phyloP scores from a whole-genome alignment of 1,139 yeast genomes.

The Taphrina pruni region DNA sequence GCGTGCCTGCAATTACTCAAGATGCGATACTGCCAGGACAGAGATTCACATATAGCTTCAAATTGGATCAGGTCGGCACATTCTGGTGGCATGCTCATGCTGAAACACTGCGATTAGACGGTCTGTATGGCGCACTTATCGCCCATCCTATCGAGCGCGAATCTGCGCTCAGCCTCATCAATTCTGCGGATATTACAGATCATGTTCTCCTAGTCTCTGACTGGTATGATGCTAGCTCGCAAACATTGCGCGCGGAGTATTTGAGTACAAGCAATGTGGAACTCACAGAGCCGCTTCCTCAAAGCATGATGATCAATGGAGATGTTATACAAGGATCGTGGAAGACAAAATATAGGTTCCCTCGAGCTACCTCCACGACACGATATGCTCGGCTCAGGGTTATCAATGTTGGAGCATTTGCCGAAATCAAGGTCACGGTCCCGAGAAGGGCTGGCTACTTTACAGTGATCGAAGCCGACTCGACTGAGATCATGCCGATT shows the following conservation, averaged over 20 bases:
- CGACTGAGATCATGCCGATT: conserved; percentile 62
- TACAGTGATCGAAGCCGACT: conserved; percentile 65
- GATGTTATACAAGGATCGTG: background rate
- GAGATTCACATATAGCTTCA: conserved; percentile 72
- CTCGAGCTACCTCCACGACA: conserved; percentile 45
- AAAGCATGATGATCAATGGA: conserved; percentile 8
- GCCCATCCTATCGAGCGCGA: conserved; percentile 58
- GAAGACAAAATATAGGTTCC: conserved; percentile 49
- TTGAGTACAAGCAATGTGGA: conserved; percentile 57
- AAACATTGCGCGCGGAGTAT: background rate
- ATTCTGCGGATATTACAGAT: conserved; percentile 33
- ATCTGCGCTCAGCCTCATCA: conserved; percentile 28
- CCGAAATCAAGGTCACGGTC: conserved; percentile 54
- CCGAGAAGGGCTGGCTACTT: conserved; percentile 1
- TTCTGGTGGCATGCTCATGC: conserved; percentile 91
- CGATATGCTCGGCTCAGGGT: conserved; percentile 47
- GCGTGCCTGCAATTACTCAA: conserved; percentile 82
- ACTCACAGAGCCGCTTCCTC: conserved; percentile 5
- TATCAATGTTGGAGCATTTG: conserved; percentile 50
- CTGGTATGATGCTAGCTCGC: conserved; percentile 82
- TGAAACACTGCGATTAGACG: conserved; percentile 79
- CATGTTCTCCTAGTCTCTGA: conserved; percentile 71
- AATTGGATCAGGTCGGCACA: conserved; percentile 65
- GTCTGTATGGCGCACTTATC: conserved; percentile 76
- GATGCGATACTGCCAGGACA: conserved; percentile 82